Evolutionary conservation across 768 basidiomycete species (phyloP), one percentile per base, ranked within the genome.

Genomic region (Psilocybe azurescens): DNA sequence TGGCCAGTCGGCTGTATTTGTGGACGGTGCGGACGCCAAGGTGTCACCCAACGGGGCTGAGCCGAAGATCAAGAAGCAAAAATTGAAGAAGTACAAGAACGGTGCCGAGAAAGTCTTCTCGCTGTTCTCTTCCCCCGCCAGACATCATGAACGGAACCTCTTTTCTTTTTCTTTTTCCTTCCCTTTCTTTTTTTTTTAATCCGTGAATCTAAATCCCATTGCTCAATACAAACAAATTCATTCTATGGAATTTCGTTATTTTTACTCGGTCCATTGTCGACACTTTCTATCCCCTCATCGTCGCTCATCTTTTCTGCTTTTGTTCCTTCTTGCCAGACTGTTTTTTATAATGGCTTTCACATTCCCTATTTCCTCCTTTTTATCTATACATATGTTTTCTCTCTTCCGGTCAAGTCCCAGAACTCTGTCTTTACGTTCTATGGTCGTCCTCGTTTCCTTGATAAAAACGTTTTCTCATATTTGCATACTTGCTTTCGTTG

Each of bases 101-200:
- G 90, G 89, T 63, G 91, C 93, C 2, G 92, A 93, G 79, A 94
- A 94, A 66, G 84, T 94, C 58, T 81, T 94, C 60, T 91, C 91
- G 33, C 78, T 94, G 65, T 94, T 94, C 74, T 89, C 89, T 47
- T 86, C 89, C 29, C 89, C 90, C 89, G 84, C 60, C 84, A 82
- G 52, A 51, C 62, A 44, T 59, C 33, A 28, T 54, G 57, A 50
- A 38, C 36, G 20, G 14, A 28, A 14, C 14, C 28, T 7, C 7
- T 44, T 36, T 10, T 56, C 41, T 24, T 44, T 20, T 14, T 18
- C n/a, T 55, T 38, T 55, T 41, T 28, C 53, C 24, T 39, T 14
- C 14, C 11, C 28, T n/a, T 18, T 55, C 53, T 6, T 55, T 55
- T 38, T 3, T 36, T 55, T 38, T 55, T 41, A 6, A 18, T 38